These are phyloP conservation scores for Pyrus communis DNA, from an alignment of 306 rosid genomes.

Conservation along the genomic window DNA sequence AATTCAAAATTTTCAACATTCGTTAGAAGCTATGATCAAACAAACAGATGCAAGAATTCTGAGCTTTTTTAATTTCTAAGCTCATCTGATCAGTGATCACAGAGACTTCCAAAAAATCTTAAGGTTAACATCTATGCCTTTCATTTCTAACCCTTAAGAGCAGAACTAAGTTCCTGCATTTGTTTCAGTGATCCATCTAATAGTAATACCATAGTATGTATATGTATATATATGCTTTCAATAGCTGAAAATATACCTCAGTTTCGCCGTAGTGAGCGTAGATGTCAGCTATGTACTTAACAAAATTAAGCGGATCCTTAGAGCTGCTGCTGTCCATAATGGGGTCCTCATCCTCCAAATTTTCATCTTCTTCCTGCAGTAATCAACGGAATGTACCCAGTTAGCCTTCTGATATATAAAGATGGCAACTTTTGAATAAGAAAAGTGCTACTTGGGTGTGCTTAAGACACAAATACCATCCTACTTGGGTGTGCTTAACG, in stretches of 20 bases:
- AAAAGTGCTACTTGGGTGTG: not conserved
- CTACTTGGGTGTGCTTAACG: constrained; percentile 38
- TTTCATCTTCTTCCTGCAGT: constrained; percentile 45
- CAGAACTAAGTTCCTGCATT: too few species aligned
- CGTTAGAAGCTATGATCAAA: too few species aligned
- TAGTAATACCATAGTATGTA: not conserved
- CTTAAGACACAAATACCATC: constrained; percentile 28
- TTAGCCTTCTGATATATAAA: not conserved
- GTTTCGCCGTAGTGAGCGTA: constrained; percentile 26
- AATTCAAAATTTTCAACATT: too few species aligned
- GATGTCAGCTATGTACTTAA: constrained; percentile 40
- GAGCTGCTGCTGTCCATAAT: constrained; percentile 25
- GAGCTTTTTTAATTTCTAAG: too few species aligned
- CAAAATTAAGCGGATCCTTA: constrained; percentile 36
- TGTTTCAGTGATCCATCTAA: not conserved
- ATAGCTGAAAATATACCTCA: constrained; percentile 29
- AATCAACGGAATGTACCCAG: not conserved
- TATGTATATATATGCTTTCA: not conserved
- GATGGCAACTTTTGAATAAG: too few species aligned
- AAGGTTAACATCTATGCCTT: too few species aligned
- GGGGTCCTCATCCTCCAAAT: constrained; percentile 19
- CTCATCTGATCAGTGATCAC: too few species aligned
- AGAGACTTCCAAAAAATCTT: too few species aligned
- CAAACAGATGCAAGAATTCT: too few species aligned
- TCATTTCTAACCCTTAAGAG: too few species aligned